Percentiles rank a stretch among this genome's conserved stretches.
Evolutionary conservation across 1,284 basidiomycete species (phyloP).

Genomic region (Ustanciosporium gigantosporum): DNA sequence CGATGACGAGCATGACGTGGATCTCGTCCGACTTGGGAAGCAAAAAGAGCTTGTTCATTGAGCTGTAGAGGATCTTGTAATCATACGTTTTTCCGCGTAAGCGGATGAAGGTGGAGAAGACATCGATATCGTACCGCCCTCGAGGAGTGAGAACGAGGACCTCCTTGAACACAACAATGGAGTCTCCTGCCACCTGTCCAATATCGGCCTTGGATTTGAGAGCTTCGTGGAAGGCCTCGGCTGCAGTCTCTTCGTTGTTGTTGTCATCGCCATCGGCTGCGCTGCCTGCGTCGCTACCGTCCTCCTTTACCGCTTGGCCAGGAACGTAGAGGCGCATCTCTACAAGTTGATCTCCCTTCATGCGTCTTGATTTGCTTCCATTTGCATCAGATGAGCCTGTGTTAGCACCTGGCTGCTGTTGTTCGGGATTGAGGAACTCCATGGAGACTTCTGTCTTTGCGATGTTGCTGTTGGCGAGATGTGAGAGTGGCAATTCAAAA

Average conservation of each 20-base stretch:
- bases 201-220: conserved; percentile 97
- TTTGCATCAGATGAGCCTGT: conserved; percentile 51
- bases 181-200: conserved; percentile 86
- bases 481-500: conserved; percentile 85
- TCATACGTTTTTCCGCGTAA: conserved; percentile 97
- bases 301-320: conserved; percentile 68
- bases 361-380: conserved; percentile 38
- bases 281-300: conserved; percentile 64
- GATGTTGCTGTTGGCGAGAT: conserved; percentile 96
- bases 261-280: conserved; percentile 64
- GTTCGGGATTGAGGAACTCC: conserved; percentile 73
- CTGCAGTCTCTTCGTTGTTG: conserved; percentile 75
- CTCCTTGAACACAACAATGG: conserved; percentile 93
- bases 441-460: conserved; percentile 96
- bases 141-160: conserved; percentile 92
- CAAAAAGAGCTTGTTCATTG: conserved; percentile 87
- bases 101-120: conserved; percentile 91
- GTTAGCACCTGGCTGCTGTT: conserved; percentile 59
- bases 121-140: conserved; percentile 95
- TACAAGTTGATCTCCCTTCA: conserved; percentile 71
- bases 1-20: conserved; percentile 80
- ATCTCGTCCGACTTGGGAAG: conserved; percentile 91
- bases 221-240: conserved; percentile 92
- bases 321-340: conserved; percentile 97
- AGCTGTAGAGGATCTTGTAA: conserved; percentile 92